A percentile compares a stretch with the other conserved stretches of the same genome.
Conservation (phyloP, 768 basidiomycete genomes). For the Panaeolus cyanescens region DNA sequence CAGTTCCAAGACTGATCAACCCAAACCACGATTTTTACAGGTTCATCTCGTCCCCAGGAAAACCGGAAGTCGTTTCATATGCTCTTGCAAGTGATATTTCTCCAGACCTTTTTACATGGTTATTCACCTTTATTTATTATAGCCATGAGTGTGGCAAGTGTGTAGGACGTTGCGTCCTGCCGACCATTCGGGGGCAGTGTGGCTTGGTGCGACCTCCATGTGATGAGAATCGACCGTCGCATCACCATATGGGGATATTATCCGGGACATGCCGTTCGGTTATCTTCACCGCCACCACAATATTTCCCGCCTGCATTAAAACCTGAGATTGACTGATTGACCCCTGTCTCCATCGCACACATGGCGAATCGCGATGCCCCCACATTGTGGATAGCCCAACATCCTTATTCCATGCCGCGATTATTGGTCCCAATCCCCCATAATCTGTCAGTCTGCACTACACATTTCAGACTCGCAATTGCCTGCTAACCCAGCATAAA, state of each 20-base stretch:
- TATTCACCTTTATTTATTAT: neutral
- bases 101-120: neutral
- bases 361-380: neutral
- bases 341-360: no score
- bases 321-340: neutral
- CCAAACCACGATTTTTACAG: neutral
- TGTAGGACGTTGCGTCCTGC: no score
- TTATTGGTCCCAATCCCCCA: no score
- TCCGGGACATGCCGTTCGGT: neutral
- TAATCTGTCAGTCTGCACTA: no score
- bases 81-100: neutral
- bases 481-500: neutral
- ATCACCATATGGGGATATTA: neutral
- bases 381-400: no score
- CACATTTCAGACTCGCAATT: no score
- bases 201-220: no score
- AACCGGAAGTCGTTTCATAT: neutral
- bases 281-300: neutral
- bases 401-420: no score
- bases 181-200: no score
- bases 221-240: no score
- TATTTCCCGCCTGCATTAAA: neutral
- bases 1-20: neutral
- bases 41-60: neutral
- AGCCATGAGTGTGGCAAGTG: neutral